Base-by-base conservation (phyloP, 495 filamentous ascomycete genomes). In the Trichoderma asperelloides region DNA sequence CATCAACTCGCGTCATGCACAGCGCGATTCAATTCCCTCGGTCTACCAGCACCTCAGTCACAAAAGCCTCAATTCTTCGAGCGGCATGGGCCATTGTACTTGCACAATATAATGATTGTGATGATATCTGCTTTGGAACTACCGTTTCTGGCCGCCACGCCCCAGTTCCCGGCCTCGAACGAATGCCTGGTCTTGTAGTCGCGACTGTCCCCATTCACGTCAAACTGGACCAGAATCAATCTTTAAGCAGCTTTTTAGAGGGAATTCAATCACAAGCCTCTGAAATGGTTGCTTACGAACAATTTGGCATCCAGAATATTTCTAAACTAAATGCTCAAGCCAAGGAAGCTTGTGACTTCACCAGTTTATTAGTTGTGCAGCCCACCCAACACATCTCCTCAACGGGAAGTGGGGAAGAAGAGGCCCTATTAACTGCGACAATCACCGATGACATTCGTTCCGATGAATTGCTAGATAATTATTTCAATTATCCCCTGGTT, bases 141-240 rank as follows among this genome's bases (percentile, higher is more conserved):
- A 66, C 81, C 12, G 71, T 83, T 28, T 79, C 77, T 64, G 85
- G 85, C 39, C 76, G 86, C 0, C 75, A 79, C 23, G 77, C 78
- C 9, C 72, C 78, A 11, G 69, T 87, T 0, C 67, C 72, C 4
- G 83, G 80, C 23, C 72, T 87, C 15, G 75, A 74, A 25, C 73
- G 77, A 21, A 81, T 86, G 63, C 70, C 77, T 9, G 85, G 83
- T 0, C 80, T 87, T 1, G 76, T 85, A 0, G 81, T 89, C 47
- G 80, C 86, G 25, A 88, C 87, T 0, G 73, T 88, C 0, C 87
- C 87, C 4, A 73, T 84, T 16, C 78, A 85, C 1, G 72, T 78
- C 2, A 65, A 64, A 3, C 30, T 75, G 2, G 45, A 55, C 23
- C 55, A 51, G 23, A 69, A 68, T 7, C 62, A 62, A 45, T 25